Percentiles rank a stretch among this genome's conserved stretches.
Evolutionary conservation across 768 basidiomycete genomes (phyloP).

Genomic region (Suillus brevipes): DNA sequence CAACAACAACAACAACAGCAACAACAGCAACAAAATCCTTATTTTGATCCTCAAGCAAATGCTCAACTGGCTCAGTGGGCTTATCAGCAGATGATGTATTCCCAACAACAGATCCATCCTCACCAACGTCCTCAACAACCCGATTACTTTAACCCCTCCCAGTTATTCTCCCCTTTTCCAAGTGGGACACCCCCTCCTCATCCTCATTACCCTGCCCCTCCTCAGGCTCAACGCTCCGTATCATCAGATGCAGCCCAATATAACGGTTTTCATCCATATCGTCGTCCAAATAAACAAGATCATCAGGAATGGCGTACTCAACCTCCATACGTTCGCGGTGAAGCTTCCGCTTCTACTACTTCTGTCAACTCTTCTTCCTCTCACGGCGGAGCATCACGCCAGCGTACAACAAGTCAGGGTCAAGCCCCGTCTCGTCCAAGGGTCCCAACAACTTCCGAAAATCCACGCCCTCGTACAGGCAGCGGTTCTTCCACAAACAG

Average conservation of each 20-base stretch:
- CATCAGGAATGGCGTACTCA: slow-evolving; percentile 57
- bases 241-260: slow-evolving; percentile 35
- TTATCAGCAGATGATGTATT: slow-evolving; percentile 90
- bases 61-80: slow-evolving; percentile 85
- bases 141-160: slow-evolving; percentile 62
- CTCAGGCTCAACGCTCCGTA: slow-evolving; percentile 39
- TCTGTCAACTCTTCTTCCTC: slow-evolving; percentile 68
- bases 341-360: slow-evolving; percentile 76
- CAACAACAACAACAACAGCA: slow-evolving; percentile 46
- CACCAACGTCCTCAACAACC: slow-evolving; percentile 35
- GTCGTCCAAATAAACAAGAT: slow-evolving; percentile 51
- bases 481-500: slow-evolving; percentile 29
- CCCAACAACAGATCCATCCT: slow-evolving; percentile 54
- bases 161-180: slow-evolving; percentile 66
- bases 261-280: slow-evolving; percentile 80
- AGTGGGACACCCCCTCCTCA: slow-evolving; percentile 67
- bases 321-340: slow-evolving; percentile 77
- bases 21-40: slow-evolving; percentile 50
- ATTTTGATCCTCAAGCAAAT: slow-evolving; percentile 73
- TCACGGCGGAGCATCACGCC: slow-evolving; percentile 48
- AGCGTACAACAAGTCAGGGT: slow-evolving; percentile 73
- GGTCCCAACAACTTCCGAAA: slow-evolving; percentile 31
- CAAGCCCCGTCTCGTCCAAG: slow-evolving; percentile 54
- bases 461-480: slow-evolving; percentile 32
- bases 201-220: slow-evolving; percentile 23